Percentiles rank a stretch among this genome's conserved stretches.
Conservation (phyloP, 2,329 filamentous ascomycete genomes). For the Xylariales sp. region DNA sequence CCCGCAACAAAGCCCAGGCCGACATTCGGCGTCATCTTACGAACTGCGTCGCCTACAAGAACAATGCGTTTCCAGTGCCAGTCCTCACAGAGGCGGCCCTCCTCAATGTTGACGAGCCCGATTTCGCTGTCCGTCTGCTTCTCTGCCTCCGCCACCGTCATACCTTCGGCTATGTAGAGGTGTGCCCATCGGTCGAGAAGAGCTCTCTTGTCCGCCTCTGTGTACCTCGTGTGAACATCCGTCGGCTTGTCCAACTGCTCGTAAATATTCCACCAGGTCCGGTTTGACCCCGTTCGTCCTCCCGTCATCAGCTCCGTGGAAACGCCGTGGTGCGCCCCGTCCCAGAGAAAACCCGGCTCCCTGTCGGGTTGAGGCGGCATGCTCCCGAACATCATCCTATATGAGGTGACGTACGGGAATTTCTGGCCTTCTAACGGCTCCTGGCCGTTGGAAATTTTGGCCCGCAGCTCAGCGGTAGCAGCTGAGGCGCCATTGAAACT, state of each 20-base stretch:
- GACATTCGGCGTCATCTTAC: constrained; percentile 4
- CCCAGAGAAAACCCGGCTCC: neutral
- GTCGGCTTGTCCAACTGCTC: constrained; percentile 5
- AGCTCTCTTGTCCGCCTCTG: constrained; percentile 3
- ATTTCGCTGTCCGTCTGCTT: neutral
- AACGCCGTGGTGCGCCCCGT: constrained; percentile 2
- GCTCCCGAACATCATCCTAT: constrained; percentile 4
- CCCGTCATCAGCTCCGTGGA: constrained; percentile 4
- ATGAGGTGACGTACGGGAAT: neutral
- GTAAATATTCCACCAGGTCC: constrained; percentile 6
- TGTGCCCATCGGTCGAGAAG: constrained; percentile 1
- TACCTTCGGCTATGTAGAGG: neutral
- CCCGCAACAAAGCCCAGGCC: constrained; percentile 4
- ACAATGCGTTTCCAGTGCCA: constrained; percentile 3
- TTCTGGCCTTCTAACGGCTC: neutral
- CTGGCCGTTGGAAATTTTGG: neutral
- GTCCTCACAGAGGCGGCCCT: neutral
- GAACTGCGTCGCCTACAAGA: constrained; percentile 5
- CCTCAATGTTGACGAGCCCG: constrained; percentile 5
- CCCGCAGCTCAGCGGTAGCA: neutral
- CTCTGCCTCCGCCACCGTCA: neutral
- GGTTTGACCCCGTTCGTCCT: neutral
- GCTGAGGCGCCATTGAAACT: neutral
- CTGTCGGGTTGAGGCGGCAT: neutral
- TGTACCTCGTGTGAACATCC: neutral